These are phyloP conservation scores for Nicotiana tomentosiformis DNA, from an alignment of 257 asterid species.

Conservation along the genomic window DNA sequence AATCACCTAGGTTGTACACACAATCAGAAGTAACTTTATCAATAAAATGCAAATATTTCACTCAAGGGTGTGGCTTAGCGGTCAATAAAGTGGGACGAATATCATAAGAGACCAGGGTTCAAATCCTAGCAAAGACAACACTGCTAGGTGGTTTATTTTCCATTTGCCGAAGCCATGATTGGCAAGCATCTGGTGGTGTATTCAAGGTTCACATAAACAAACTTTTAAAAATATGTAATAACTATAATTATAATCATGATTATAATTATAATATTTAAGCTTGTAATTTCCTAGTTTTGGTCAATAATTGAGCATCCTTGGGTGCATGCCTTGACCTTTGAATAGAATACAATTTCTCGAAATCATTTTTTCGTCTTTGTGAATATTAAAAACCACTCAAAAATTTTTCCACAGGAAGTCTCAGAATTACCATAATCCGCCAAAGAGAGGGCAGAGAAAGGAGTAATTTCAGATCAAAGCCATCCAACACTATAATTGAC, in stretches of 20 bases:
- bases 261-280: neutral
- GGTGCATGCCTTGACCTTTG: neutral
- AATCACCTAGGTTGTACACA: conserved; percentile 1
- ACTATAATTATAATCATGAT: no score
- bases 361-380: neutral
- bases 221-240: no score
- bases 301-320: neutral
- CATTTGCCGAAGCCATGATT: neutral
- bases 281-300: neutral
- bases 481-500: conserved; percentile 5
- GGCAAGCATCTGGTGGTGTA: neutral
- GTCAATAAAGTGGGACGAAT: neutral
- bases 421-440: conserved; percentile 1
- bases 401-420: neutral
- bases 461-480: neutral
- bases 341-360: neutral
- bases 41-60: neutral
- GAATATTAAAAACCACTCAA: neutral
- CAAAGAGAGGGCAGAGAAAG: neutral
- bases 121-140: neutral
- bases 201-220: neutral
- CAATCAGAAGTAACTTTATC: neutral
- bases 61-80: neutral
- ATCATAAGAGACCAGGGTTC: neutral
- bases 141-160: neutral